Base-by-base conservation (phyloP, 2,329 filamentous ascomycete genomes). In the Colletotrichum salicis region DNA sequence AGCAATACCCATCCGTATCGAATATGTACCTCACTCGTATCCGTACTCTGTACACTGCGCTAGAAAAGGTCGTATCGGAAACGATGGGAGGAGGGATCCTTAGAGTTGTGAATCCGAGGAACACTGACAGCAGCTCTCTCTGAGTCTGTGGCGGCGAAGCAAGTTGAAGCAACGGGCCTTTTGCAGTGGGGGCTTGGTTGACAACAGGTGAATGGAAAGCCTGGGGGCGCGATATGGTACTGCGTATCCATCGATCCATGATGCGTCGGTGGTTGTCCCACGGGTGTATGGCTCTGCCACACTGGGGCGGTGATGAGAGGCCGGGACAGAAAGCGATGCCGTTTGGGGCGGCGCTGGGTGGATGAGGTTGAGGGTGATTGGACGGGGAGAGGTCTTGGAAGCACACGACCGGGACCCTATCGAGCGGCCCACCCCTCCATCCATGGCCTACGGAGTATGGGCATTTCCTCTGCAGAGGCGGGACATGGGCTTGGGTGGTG, bases 241-340 rank as follows among this genome's bases (percentile, higher is more conserved):
- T 52, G 41, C 15, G 27, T 37, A 31, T 33, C 35, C 56, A 51
- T 48, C 35, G 27, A 56, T 63, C 51, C 65, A 51, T 27, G 59
- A 35, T 37, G 58, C 59, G 56, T 64, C 58, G 27, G 31, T 37
- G 22, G 37, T 54, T 61, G 37, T 41, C 31, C 51, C 66, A 37
- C 27, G 37, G 37, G 37, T 41, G 62, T 31, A 64, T 22, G 48
- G 31, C 45, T 57, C 66, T 35, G 64, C 19, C 27, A 51, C 35
- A 56, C n/a, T 54, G 65, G 57, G 35, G 65, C 37, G 66, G 66
- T 58, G 60, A 52, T 52, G 35, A 27, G 13, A 22, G 52, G 51
- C 52, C 59, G 37, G 63, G 29, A 37, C 35, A 65, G 54, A 51
- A 29, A 24, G 37, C 35, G 59, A 37, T 61, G 45, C 64, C 64